These are phyloP conservation scores for Saturnispora hagleri DNA, from an alignment of 805 yeast genomes.

Conservation along the genomic window DNA sequence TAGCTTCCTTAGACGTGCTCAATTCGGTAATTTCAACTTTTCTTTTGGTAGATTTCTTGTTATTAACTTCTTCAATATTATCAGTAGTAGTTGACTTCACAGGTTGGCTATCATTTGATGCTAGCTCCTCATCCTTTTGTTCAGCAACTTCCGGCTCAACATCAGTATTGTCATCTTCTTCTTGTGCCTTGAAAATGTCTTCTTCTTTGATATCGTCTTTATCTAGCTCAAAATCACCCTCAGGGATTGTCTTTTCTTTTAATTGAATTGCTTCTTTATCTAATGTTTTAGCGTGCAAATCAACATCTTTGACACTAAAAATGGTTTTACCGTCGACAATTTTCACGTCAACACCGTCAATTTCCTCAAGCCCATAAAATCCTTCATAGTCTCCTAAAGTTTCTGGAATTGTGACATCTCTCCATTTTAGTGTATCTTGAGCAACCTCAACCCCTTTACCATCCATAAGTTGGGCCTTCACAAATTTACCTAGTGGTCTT, in stretches of 20 bases:
- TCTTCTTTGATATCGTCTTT: constrained; percentile 15
- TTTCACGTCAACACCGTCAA: constrained; percentile 85
- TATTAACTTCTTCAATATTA: neutral
- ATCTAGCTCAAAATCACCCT: constrained; percentile 20
- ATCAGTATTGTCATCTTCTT: constrained; percentile 7
- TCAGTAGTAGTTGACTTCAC: neutral
- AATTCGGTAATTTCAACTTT: constrained; percentile 8
- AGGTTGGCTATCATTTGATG: neutral
- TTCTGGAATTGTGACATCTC: constrained; percentile 71
- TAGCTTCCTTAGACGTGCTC: constrained; percentile 9
- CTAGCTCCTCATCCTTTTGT: constrained; percentile 4
- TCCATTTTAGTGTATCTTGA: constrained; percentile 60
- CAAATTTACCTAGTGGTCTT: constrained; percentile 3
- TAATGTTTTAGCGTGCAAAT: constrained; percentile 6
- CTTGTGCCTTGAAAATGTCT: constrained; percentile 16
- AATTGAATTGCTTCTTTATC: constrained; percentile 18
- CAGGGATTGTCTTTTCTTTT: constrained; percentile 17
- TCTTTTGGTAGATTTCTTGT: constrained; percentile 7
- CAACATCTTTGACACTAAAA: constrained; percentile 38
- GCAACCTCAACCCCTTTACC: constrained; percentile 19
- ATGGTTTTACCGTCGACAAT: constrained; percentile 59
- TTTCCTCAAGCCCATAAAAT: constrained; percentile 85
- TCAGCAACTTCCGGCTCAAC: neutral
- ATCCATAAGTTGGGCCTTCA: constrained; percentile 2
- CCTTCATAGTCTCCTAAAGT: constrained; percentile 84